Evolutionary conservation across 2,329 filamentous ascomycete genomes (phyloP), one percentile per base, ranked within the genome.

Genomic region (Ophiostoma himal-ulmi): DNA sequence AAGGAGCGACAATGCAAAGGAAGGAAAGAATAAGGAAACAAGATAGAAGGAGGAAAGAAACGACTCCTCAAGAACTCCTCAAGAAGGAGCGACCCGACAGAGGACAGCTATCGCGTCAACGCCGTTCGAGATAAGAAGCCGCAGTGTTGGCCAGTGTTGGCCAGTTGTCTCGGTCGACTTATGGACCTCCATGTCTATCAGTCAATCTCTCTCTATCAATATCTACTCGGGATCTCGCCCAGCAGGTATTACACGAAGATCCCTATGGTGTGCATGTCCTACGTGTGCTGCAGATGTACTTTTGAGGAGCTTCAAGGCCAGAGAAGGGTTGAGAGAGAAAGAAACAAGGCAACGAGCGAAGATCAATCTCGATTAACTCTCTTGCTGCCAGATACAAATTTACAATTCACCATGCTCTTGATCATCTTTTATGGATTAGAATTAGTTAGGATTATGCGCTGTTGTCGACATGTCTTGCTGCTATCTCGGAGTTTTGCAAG

Each of bases 101-200:
- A 54, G 52, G 52, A 54, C 52, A n/a, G 52, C n/a, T 22, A 54
- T 54, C 52, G 44, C 14, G 52, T 54, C 57, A 14, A 62, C 8
- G 30, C 30, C 30, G 30, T 54, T 54, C 5, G n/a, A 68, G 44
- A 64, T 48, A 67, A 64, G 48, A 71, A 60, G 48, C 54, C 26
- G 34, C 22, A 65, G 11, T 39, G 44, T 7, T 44, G 41, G 13
- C 44, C 14, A 30, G 30, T 30, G 30, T 30, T 30, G 30, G 30
- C 8, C 20, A 20, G 44, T 5, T 62, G 57, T 62, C 57, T 57
- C 52, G 13, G 52, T 11, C 22, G n/a, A 57, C 30, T 30, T 3
- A 30, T 26, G 52, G 7, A 48, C 44, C 8, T 48, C 17, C 30
- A 30, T 13, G 44, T n/a, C 44, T 48, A 20, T 48, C 37, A 13